Base-by-base conservation (phyloP, 176 grass and related monocot species). In the Alopecurus myosuroides region DNA sequence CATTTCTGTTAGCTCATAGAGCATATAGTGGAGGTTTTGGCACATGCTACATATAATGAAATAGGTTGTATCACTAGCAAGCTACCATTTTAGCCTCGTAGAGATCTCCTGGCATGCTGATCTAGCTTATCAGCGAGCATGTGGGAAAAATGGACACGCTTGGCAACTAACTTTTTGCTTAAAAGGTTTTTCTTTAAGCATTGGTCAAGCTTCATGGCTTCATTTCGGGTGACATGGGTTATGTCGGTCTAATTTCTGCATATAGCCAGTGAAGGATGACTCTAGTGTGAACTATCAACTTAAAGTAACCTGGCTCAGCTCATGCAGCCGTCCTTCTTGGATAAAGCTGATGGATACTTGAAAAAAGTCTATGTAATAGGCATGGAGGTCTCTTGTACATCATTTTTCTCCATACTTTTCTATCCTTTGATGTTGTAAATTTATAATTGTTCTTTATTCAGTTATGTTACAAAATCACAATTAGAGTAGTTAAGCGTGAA, bases 121-220 rank as follows among this genome's bases (percentile, higher is more conserved):
- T 65, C 26, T 88, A 79, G 51, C 61, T 46, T 88, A 77, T 29
- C 23, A 52, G 42, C 61, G 22, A 44, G 56, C 15, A 19, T 53
- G 8, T 44, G 45, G 6, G 5, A 2, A 7, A 2, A 23, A 39
- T 20, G 56, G 50, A 29, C 69, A 44, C 22, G 5, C 23, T 66
- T 67, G 69, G 20, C 33, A 80, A 20, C 37, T 77, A 76, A 77
- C 45, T 40, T 76, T 39, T 53, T 17, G 0, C 78, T 15, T 12
- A 28, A 45, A 57, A 25, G 42, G 6, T 12, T 5, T 78, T 11
- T 60, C 14, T 57, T 68, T 76, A 36, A 64, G 30, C 23, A 62
- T 77, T 23, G 31, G 42, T 25, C 19, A 53, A 64, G 13, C 42
- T 62, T 17, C 15, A 49, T 70, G 36, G 49, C 29, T 44, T 36